Evolutionary conservation across 1,139 yeast genomes (phyloP).

Genomic region (Meyerozyma guilliermondii): DNA sequence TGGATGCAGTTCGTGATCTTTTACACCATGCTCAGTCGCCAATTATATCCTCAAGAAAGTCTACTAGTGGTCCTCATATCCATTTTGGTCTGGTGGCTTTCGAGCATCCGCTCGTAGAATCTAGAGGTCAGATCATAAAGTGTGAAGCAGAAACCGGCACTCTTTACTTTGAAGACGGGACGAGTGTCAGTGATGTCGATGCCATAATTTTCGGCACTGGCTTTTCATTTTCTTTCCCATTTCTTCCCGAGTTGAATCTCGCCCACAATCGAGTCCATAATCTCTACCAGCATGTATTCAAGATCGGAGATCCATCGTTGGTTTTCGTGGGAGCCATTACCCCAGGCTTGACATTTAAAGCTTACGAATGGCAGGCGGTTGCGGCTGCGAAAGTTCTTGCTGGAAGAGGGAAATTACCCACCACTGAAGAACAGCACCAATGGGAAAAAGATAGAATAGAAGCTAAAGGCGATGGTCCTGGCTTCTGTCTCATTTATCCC

Average conservation of each 20-base stretch:
- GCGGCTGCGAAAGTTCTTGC: conserved; percentile 1
- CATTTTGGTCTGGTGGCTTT: conserved; percentile 27
- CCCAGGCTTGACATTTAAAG: conserved; percentile 2
- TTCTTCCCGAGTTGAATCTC: conserved; percentile 25
- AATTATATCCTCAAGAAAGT: conserved; percentile 30
- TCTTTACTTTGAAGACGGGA: neutral
- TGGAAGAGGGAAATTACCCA: neutral
- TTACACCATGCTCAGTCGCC: conserved; percentile 29
- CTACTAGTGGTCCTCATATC: conserved; percentile 14
- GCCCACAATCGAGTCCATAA: conserved; percentile 29
- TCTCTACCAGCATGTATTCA: conserved; percentile 40
- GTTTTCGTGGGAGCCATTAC: conserved; percentile 21
- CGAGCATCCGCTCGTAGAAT: conserved; percentile 26
- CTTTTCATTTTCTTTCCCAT: conserved; percentile 43
- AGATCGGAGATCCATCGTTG: conserved; percentile 41
- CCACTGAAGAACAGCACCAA: neutral
- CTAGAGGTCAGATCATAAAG: neutral
- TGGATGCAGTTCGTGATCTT: conserved; percentile 48
- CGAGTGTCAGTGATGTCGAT: conserved; percentile 29
- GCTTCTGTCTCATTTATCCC: conserved; percentile 15
- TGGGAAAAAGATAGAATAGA: neutral
- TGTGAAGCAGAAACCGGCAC: neutral
- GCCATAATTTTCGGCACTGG: conserved; percentile 63
- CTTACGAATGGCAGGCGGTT: conserved; percentile 3
- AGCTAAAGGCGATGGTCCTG: conserved; percentile 5